Conservation (phyloP, 257 asterid genomes). For the Echites panduratus region DNA sequence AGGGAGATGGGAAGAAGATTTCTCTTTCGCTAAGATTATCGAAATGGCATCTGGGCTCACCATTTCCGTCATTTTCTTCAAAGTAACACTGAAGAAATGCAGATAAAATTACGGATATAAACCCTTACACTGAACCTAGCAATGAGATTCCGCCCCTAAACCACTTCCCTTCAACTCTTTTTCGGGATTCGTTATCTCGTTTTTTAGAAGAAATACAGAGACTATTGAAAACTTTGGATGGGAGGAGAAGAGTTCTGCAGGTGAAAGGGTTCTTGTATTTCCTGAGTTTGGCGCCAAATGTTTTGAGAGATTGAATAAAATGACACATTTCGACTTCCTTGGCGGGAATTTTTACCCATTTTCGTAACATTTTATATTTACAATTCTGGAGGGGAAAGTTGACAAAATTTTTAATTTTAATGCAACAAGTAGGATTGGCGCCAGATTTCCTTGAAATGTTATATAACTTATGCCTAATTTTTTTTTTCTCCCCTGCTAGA, state of each 20-base stretch:
- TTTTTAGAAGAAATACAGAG: neutral
- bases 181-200: neutral
- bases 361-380: neutral
- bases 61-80: slow-evolving; percentile 34
- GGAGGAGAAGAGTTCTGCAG: neutral
- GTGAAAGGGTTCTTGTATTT: slow-evolving; percentile 4
- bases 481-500: no score
- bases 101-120: neutral
- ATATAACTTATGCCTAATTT: neutral
- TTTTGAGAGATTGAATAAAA: slow-evolving; percentile 17
- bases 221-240: neutral
- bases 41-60: slow-evolving; percentile 71
- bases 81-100: neutral
- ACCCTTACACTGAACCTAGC: neutral
- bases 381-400: neutral
- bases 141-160: neutral
- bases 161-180: neutral
- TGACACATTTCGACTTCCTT: neutral
- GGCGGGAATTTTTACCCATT: slow-evolving; percentile 24
- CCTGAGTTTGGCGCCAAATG: slow-evolving; percentile 3
- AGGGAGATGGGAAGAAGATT: slow-evolving; percentile 52
- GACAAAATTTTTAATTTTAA: neutral
- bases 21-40: slow-evolving; percentile 55
- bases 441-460: neutral
- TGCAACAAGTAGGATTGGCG: neutral